Base-by-base conservation (phyloP, 108 stramenopile genomes). In the Poteriospumella lacustris region DNA sequence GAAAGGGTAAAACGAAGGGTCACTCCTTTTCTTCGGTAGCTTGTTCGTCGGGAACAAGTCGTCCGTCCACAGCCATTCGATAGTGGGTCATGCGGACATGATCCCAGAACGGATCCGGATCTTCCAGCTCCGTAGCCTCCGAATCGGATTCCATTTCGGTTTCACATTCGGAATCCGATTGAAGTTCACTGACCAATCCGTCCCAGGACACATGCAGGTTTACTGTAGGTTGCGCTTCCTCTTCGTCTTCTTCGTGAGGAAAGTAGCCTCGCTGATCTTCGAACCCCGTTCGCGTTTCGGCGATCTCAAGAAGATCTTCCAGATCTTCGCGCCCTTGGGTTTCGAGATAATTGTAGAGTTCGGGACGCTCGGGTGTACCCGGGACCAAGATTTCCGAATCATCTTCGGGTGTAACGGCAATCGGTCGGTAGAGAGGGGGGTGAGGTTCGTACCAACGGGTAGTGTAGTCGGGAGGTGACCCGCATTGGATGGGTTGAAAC, bases 341-440 rank as follows among this genome's bases (percentile, higher is more conserved):
- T 52, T 52, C 47, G 47, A 52, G 47, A 52, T 52, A 52, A 52
- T 52, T 52, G 47, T 52, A 52, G 47, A 52, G 47, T 52, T 52
- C 47, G 47, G 47, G 47, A 52, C 47, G 47, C 47, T 52, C 47
- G 47, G 47, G 47, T 52, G 47, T 52, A 52, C 47, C 47, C 47
- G 47, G 47, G 47, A 52, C 47, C 47, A 52, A 52, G 47, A 52
- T 52, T 52, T 52, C 47, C 47, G 47, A 52, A 52, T 52, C 47
- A 52, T 52, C 47, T 52, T 52, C 47, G 47, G 47, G 47, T 52
- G 47, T 52, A 52, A 52, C 47, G 47, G 47, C 47, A 52, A 52
- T 52, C 47, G 47, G 47, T 52, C 47, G 47, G 47, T 52, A 52
- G 47, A 52, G 47, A 52, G 47, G 47, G 47, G 47, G 47, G 47